These are phyloP conservation scores for Penicillium polonicum DNA, from an alignment of 2,329 filamentous ascomycete genomes.

Conservation along the genomic window DNA sequence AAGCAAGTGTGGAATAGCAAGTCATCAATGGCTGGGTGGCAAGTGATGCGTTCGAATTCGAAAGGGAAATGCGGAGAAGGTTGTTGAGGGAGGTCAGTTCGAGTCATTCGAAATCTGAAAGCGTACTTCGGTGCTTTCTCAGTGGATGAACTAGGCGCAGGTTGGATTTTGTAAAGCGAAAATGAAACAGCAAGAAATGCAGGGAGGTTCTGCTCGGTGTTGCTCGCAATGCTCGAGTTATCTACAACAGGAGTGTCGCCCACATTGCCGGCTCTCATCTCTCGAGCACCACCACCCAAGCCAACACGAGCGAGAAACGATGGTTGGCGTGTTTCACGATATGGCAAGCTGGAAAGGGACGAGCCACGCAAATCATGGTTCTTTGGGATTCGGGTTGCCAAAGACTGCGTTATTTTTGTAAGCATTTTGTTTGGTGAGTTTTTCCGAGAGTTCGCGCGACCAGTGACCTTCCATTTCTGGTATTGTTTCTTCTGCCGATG, in stretches of 20 bases:
- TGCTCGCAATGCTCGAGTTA: neutral
- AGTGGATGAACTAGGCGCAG: neutral
- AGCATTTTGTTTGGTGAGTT: conserved; percentile 13
- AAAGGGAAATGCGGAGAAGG: conserved; percentile 1
- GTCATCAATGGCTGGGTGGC: conserved; percentile 6
- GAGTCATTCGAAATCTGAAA: neutral
- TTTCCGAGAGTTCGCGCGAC: conserved; percentile 6
- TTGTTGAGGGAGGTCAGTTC: neutral
- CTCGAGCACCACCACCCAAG: neutral
- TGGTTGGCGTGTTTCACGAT: neutral
- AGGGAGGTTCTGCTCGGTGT: neutral
- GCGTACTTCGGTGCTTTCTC: neutral
- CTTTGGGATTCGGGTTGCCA: neutral
- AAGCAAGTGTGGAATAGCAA: conserved; percentile 16
- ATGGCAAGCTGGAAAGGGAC: conserved; percentile 3
- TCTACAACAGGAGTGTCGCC: neutral
- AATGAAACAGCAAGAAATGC: neutral
- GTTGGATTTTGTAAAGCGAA: neutral
- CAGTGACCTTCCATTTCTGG: conserved; percentile 18
- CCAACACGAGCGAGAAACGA: neutral
- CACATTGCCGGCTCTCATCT: neutral
- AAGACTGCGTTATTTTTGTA: neutral
- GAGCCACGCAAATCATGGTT: conserved; percentile 7
- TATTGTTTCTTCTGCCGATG: conserved; percentile 17
- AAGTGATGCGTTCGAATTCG: neutral